phyloP scores from a whole-genome alignment of 2,329 filamentous ascomycete genomes.

The Coleophoma crateriformis region DNA sequence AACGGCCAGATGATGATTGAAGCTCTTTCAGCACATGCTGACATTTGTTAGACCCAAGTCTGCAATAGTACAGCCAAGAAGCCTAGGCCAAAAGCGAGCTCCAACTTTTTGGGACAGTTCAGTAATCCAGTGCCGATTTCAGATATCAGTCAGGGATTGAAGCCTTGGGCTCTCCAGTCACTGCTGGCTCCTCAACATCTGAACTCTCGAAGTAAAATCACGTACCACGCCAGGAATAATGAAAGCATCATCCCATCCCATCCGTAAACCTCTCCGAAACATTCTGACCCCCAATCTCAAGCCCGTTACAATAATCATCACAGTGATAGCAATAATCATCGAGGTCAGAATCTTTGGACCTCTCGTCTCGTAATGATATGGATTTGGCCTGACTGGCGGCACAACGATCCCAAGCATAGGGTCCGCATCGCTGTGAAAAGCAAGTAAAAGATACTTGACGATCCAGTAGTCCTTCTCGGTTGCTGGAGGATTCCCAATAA shows the following conservation, averaged over 20 bases:
- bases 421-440: slow-evolving; percentile 10
- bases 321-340: slow-evolving; percentile 22
- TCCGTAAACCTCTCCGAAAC: slow-evolving; percentile 19
- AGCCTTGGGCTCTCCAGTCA: too few species aligned
- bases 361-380: slow-evolving; percentile 21
- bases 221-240: slow-evolving; percentile 27
- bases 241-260: slow-evolving; percentile 28
- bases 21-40: too few species aligned
- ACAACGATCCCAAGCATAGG: slow-evolving; percentile 16
- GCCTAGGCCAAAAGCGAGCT: not conserved
- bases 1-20: too few species aligned
- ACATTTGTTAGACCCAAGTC: too few species aligned
- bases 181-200: too few species aligned
- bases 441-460: slow-evolving; percentile 19
- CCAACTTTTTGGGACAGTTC: too few species aligned
- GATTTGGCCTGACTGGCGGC: slow-evolving; percentile 10
- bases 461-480: slow-evolving; percentile 25
- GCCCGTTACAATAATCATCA: slow-evolving; percentile 23
- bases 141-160: too few species aligned
- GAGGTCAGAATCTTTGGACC: slow-evolving; percentile 20
- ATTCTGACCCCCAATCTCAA: slow-evolving; percentile 22
- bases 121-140: too few species aligned
- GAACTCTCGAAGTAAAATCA: too few species aligned
- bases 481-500: slow-evolving; percentile 19
- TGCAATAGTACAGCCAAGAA: not conserved